Evolutionary conservation across 495 filamentous ascomycete species (phyloP), one percentile per base, ranked within the genome.

Genomic region (Thermothielavioides terrestris): DNA sequence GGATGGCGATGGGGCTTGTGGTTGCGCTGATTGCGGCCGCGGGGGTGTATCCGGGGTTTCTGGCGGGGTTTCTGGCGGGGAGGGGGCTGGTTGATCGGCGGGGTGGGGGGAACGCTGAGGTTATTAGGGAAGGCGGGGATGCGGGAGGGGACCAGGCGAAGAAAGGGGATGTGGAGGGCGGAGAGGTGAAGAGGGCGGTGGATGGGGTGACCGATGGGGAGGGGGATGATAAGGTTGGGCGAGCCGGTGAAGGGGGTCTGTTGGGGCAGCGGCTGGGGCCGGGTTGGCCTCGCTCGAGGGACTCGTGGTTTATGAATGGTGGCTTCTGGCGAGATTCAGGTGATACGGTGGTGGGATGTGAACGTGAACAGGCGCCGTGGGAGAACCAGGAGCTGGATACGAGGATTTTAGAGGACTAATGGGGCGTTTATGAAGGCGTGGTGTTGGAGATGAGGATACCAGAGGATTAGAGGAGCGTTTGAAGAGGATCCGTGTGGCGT

Each of bases 61-160:
- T 74, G 25, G 60, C 63, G n/a, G 21, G 63, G 34, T 64, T 67
- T 20, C 52, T 26, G 18, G 69, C 70, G 42, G 71, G 66, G 4
- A 60, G 62, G 47, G 46, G 35, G 3, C 48, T 74, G 47, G 68
- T 68, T 5, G 71, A 73, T 50, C 36, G n/a, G 20, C 15, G 3
- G 32, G 37, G 17, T 36, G 30, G 22, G 20, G 23, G 12, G 22
- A 6, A 27, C 7, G 34, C n/a, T 8, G 32, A 21, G 22, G 12
- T 28, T 12, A 26, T 8, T 0, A 15, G 18, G 1, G 20, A 21
- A 32, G 27, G 15, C 1, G 10, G 44, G 21, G 6, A 8, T 6
- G 44, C 18, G 41, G 8, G 32, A 39, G 34, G 27, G 23, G 14
- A 28, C 14, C 8, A 20, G 22, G 31, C 2, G 45, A 20, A 20